Base-by-base conservation (phyloP, 768 basidiomycete species). In the Auriscalpium microsporum region DNA sequence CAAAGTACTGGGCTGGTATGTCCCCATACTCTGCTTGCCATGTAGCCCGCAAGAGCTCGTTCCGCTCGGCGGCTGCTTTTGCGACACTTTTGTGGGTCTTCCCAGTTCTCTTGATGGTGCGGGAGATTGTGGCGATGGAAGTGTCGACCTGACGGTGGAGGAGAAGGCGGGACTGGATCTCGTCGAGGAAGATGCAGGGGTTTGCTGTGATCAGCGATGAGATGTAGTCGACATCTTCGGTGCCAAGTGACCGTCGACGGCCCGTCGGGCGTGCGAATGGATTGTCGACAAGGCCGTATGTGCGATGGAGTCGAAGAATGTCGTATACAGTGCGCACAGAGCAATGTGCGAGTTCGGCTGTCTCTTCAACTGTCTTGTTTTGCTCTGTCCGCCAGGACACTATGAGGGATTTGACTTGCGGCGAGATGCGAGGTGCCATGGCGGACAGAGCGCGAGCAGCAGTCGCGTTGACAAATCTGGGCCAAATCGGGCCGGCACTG, bases 101-200 rank as follows among this genome's bases (percentile, higher is more conserved):
- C 8, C 61, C 58, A 10, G 67, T 47, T 2, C 50, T 49, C 8
- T 33, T 56, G 10, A 72, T 55, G 4, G 68, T 55, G 0, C 60
- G 62, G 10, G 58, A 67, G 34, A 71, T 50, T 10, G 69, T 71
- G 16, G 72, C 23, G 47, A 71, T 53, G 10, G 72, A 71, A 21
- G 68, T 60, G 52, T 67, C 48, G n/a, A 66, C 51, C 9, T 53
- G 60, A 1, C 62, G 63, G 13, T 34, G 34, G 33, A 53, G 58
- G 14, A 33, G 33, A 19, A 72, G 62, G n/a, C 58, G 44, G 14
- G 62, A 54, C 57, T 71, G 68, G 8, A 72, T 48, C 56, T 72
- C 69, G 54, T 72, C 72, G 8, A 72, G 63, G 50, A 70, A 73
- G 1, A 71, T 40, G 3, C 51, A 50, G 4, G 66, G 65, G 35